Evolutionary conservation across 2,329 filamentous ascomycete genomes (phyloP).

Genomic region (Paraconiothyrium sp.): DNA sequence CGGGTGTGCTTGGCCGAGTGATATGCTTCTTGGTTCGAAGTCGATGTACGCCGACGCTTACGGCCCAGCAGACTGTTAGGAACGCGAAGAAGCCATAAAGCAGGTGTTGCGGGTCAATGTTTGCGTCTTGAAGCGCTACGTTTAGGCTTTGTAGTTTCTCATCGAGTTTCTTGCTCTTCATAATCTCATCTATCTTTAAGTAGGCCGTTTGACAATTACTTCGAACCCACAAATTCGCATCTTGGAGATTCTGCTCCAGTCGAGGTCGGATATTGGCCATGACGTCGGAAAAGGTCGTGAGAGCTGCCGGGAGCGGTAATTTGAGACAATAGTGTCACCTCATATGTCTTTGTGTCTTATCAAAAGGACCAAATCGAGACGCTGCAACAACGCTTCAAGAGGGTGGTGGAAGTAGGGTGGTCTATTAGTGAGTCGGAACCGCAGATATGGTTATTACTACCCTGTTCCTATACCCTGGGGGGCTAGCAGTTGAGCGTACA

Average conservation of each 20-base stretch:
- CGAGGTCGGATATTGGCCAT: constrained; percentile 23
- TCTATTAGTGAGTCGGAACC: background rate
- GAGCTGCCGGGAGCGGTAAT: background rate
- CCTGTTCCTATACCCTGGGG: background rate
- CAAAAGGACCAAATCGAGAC: background rate
- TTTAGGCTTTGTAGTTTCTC: constrained; percentile 11
- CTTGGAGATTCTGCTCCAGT: constrained; percentile 27
- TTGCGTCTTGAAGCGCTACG: constrained; percentile 8
- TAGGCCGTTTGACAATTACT: constrained; percentile 26
- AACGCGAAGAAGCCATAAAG: constrained; percentile 46
- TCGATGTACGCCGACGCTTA: constrained; percentile 31
- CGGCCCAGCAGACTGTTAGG: constrained; percentile 43
- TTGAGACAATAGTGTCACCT: background rate
- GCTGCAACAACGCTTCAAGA: background rate
- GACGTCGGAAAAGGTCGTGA: background rate
- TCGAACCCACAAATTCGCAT: constrained; percentile 30
- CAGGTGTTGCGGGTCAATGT: constrained; percentile 28
- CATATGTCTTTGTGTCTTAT: background rate
- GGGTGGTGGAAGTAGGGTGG: background rate
- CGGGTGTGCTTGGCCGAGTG: constrained; percentile 47
- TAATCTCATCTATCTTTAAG: constrained; percentile 16
- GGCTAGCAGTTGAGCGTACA: background rate
- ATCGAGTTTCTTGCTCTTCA: constrained; percentile 10
- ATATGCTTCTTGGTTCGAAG: constrained; percentile 31
- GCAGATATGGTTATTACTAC: background rate